Percentiles rank a stretch among this genome's conserved stretches.
These are phyloP conservation scores for Cenchrus fungigraminus DNA, from an alignment of 176 grass and related monocot species.

Conservation along the genomic window DNA sequence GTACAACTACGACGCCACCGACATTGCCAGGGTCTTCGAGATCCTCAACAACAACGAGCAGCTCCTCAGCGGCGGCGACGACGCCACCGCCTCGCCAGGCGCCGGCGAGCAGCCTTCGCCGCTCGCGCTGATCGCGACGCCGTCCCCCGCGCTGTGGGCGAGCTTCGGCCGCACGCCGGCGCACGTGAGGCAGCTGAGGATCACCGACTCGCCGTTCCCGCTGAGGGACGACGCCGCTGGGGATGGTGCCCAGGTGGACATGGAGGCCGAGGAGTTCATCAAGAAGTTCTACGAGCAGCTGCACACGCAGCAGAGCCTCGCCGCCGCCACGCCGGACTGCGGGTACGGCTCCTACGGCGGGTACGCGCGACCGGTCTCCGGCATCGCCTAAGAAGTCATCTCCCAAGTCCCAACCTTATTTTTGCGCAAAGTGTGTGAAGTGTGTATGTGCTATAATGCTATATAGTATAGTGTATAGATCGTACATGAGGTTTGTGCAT, in stretches of 20 bases:
- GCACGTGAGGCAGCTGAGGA: constrained; percentile 63
- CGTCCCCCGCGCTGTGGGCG: constrained; percentile 50
- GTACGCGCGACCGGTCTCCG: constrained; percentile 30
- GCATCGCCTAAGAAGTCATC: constrained; percentile 38
- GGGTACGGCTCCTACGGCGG: background rate
- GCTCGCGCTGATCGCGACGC: constrained; percentile 38
- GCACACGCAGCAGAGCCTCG: constrained; percentile 59
- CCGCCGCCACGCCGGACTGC: constrained; percentile 55
- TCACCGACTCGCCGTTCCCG: constrained; percentile 90
- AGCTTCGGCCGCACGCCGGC: constrained; percentile 69
- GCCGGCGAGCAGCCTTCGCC: constrained; percentile 26
- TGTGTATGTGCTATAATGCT: background rate
- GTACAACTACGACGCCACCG: constrained; percentile 74
- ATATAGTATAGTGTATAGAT: background rate
- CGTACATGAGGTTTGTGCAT: background rate
- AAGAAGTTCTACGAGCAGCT: constrained; percentile 73
- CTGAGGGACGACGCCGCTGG: constrained; percentile 47
- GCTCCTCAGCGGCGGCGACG: background rate
- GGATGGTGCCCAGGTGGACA: constrained; percentile 40
- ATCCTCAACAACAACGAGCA: constrained; percentile 65
- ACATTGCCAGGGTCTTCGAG: constrained; percentile 74
- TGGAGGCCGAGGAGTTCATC: constrained; percentile 75
- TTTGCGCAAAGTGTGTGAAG: constrained; percentile 31
- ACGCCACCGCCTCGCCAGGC: background rate
- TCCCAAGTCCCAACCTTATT: background rate